Conservation (phyloP, 1,284 basidiomycete species). For the Fistulina hepatica region DNA sequence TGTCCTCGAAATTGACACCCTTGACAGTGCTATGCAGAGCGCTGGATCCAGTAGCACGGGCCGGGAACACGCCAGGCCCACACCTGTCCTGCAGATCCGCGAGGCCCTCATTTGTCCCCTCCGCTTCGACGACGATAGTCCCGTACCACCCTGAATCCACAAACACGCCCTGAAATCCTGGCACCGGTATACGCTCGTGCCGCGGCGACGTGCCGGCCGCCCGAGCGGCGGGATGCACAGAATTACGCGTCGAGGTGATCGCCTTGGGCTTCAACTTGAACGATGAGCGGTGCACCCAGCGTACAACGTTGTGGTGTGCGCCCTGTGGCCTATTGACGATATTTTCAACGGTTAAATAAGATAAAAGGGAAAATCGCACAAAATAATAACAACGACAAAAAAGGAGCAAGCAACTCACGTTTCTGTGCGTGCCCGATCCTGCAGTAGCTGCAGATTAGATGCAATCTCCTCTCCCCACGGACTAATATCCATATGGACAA, state of each 20-base stretch:
- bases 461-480: conserved; percentile 71
- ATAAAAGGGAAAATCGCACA: too few relatives aligned
- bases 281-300: conserved; percentile 70
- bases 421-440: conserved; percentile 67
- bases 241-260: conserved; percentile 15
- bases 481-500: conserved; percentile 58
- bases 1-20: conserved; percentile 23
- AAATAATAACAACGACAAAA: too few relatives aligned
- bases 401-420: conserved; percentile 62
- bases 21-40: conserved; percentile 20
- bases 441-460: conserved; percentile 58
- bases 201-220: not conserved
- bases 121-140: conserved; percentile 66
- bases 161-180: conserved; percentile 37
- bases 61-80: conserved; percentile 52
- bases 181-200: conserved; percentile 36
- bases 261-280: conserved; percentile 51
- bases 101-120: conserved; percentile 73
- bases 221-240: conserved; percentile 10
- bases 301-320: conserved; percentile 63
- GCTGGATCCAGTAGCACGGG: conserved; percentile 30
- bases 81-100: conserved; percentile 68
- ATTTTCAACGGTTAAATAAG: too few relatives aligned
- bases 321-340: conserved; percentile 70
- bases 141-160: conserved; percentile 74